A percentile compares a stretch with the other conserved stretches of the same genome.
phyloP scores from a whole-genome alignment of 2,329 filamentous ascomycete species.

The Ceratocystis cubensis region DNA sequence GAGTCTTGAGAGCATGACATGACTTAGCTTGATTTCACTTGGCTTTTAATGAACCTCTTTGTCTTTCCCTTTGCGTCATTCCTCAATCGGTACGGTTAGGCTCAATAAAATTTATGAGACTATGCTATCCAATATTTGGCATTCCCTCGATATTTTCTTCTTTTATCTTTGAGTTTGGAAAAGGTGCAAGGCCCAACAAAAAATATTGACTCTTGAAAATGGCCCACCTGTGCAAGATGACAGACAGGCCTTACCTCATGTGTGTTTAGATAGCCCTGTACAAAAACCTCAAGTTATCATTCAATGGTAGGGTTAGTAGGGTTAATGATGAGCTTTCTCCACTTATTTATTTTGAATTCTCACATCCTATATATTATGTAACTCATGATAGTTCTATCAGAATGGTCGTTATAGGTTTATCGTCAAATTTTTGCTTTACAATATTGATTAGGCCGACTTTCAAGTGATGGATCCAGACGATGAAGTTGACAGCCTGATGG shows the following conservation, averaged over 20 bases:
- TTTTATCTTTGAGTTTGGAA: not conserved
- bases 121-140: not conserved
- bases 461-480: conserved; percentile 7
- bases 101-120: conserved; percentile 12
- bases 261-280: too few relatives aligned
- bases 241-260: too few relatives aligned
- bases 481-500: conserved; percentile 12
- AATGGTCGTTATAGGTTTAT: too few relatives aligned
- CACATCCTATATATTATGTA: too few relatives aligned
- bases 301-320: too few relatives aligned
- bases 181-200: not conserved
- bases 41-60: not conserved
- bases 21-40: conserved; percentile 9
- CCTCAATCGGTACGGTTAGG: not conserved
- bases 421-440: too few relatives aligned
- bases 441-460: not conserved
- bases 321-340: too few relatives aligned
- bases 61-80: conserved; percentile 1
- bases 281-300: too few relatives aligned
- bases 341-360: too few relatives aligned
- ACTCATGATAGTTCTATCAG: too few relatives aligned
- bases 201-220: too few relatives aligned
- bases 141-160: not conserved
- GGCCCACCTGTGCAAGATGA: too few relatives aligned
- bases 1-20: conserved; percentile 14